Evolutionary conservation across 2,329 filamentous ascomycete species (phyloP).

Genomic region (Trichoderma lentiforme): DNA sequence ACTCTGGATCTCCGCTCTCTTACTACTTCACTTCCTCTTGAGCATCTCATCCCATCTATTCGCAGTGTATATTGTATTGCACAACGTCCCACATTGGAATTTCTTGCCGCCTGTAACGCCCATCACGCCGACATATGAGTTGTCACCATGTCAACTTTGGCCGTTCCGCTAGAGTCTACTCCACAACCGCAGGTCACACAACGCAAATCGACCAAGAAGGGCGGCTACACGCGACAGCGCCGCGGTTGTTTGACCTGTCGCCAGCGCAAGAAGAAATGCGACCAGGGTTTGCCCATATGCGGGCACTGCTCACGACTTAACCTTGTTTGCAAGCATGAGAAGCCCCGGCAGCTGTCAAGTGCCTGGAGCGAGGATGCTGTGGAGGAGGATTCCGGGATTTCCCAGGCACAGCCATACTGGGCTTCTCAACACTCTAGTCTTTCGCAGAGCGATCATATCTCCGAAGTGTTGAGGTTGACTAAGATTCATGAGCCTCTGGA

Average conservation of each 20-base stretch:
- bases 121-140: background rate
- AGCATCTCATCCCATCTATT: background rate
- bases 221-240: slow-evolving; percentile 8
- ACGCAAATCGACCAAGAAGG: background rate
- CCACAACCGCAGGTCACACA: background rate
- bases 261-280: slow-evolving; percentile 12
- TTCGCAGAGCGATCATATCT: background rate
- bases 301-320: slow-evolving; percentile 7
- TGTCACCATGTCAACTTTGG: background rate
- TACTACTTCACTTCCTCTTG: background rate
- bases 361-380: background rate
- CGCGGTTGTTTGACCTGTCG: slow-evolving; percentile 4
- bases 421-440: background rate
- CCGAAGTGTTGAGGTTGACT: background rate
- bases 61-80: background rate
- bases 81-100: background rate
- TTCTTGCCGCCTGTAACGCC: slow-evolving; percentile 2
- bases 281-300: background rate
- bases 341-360: background rate
- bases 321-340: slow-evolving; percentile 10
- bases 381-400: background rate
- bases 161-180: background rate
- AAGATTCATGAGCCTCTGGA: slow-evolving; percentile 6
- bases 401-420: background rate
- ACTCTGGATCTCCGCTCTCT: background rate